Conservation (phyloP, 768 basidiomycete genomes). For the Rhodotorula paludigena region DNA sequence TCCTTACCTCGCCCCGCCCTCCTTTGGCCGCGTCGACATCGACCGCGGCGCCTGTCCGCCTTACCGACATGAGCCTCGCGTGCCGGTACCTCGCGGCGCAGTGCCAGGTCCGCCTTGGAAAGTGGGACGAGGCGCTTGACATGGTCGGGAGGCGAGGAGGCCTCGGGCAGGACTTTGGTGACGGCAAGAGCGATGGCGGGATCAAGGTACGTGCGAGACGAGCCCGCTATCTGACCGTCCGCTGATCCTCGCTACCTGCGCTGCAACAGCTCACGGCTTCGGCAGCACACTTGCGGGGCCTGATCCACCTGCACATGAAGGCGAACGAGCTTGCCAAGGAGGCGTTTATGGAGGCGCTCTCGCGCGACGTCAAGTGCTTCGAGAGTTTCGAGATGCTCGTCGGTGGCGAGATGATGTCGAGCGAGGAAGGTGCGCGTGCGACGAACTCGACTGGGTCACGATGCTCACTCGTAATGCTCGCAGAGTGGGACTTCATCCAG, state of each 20-base stretch:
- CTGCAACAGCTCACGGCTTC: slow-evolving; percentile 79
- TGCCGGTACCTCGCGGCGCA: slow-evolving; percentile 96
- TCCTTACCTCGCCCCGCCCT: slow-evolving; percentile 81
- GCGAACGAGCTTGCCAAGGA: slow-evolving; percentile 85
- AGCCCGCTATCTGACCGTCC: background rate
- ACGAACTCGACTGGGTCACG: slow-evolving; percentile 12
- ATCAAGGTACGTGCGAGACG: slow-evolving; percentile 65
- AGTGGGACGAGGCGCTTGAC: slow-evolving; percentile 85
- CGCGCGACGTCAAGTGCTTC: slow-evolving; percentile 93
- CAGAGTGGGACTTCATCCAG: slow-evolving; percentile 96
- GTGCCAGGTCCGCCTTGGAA: slow-evolving; percentile 86
- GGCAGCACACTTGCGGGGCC: slow-evolving; percentile 88
- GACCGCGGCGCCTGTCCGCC: slow-evolving; percentile 19
- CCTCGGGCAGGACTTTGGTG: slow-evolving; percentile 53
- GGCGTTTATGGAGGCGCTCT: slow-evolving; percentile 91
- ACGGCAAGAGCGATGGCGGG: slow-evolving; percentile 77
- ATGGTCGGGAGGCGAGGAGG: slow-evolving; percentile 60
- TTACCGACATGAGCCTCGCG: slow-evolving; percentile 62
- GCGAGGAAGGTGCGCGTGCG: slow-evolving; percentile 69
- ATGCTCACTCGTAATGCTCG: background rate
- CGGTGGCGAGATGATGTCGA: slow-evolving; percentile 90
- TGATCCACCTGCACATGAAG: slow-evolving; percentile 89
- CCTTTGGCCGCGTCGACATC: slow-evolving; percentile 1
- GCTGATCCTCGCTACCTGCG: background rate
- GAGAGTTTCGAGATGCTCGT: slow-evolving; percentile 88